Evolutionary conservation across 768 basidiomycete species (phyloP), one percentile per base, ranked within the genome.

Genomic region (Russula sp.): DNA sequence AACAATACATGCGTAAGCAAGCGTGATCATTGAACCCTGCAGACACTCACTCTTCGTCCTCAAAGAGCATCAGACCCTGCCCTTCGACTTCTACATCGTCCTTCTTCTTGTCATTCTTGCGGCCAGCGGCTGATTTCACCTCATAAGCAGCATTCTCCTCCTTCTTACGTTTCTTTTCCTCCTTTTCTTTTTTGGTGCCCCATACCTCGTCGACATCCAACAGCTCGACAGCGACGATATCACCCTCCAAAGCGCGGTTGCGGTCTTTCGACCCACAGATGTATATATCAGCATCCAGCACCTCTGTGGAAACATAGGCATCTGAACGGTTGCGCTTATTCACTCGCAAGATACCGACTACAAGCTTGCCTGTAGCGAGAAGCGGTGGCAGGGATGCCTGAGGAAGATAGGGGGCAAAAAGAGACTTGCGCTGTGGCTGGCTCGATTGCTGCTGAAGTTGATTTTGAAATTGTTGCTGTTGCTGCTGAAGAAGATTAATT

Each of bases 101-200:
- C 79, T 98, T 98, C 84, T 98, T 98, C 86, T 99, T 99, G 79
- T 98, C 96, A 72, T 94, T 92, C 77, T 92, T 94, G 70, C 92
- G 85, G 64, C 87, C 89, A 40, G 79, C 83, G 49, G 77, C 80
- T 7, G 86, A 81, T 75, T 88, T 92, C 61, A 88, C 73, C 72
- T 98, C 96, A 75, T 94, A 98, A 0, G 94, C 92, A 32, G 94
- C 88, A 73, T 95, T 97, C 78, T 98, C 97, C 78, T 98, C 97
- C 84, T 99, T 99, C 80, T 98, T 98, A 72, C 96, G 84, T 80
- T 99, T 98, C 88, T 99, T 99, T 80, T 98, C 97, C 75, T 98
- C 97, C 79, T 99, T 99, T 79, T 99, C 97, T 78, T 99, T 99
- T 83, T 99, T 99, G 6, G 97, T 97, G 10, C 91, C 89, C 92